Evolutionary conservation across 345 rosid species (phyloP).

Genomic region (Eucalyptus decipiens): DNA sequence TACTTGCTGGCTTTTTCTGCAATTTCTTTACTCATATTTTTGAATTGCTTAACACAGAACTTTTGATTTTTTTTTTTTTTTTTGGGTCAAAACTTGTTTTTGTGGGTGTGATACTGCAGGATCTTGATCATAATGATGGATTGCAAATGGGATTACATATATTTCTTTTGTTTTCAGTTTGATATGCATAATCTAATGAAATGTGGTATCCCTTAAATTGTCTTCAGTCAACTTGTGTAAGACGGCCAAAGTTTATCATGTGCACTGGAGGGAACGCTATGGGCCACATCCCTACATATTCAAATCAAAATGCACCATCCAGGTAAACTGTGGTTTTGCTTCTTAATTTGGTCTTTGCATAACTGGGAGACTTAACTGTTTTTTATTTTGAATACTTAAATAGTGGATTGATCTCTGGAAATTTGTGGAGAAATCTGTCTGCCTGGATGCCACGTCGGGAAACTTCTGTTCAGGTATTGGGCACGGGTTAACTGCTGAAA

Average conservation of each 20-base stretch:
- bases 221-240: conserved; percentile 61
- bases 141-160: neutral
- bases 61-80: neutral
- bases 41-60: neutral
- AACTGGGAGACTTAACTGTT: neutral
- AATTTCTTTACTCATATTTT: neutral
- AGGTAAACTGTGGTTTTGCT: conserved; percentile 24
- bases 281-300: conserved; percentile 58
- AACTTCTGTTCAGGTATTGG: conserved; percentile 49
- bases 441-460: conserved; percentile 84
- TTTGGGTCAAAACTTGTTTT: neutral
- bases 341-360: neutral
- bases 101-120: neutral
- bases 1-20: neutral
- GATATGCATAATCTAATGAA: neutral
- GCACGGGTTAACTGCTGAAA: neutral
- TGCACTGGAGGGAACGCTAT: conserved; percentile 79
- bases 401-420: conserved; percentile 75
- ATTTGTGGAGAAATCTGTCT: conserved; percentile 74
- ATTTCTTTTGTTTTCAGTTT: neutral
- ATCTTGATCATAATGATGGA: neutral
- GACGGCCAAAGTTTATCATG: conserved; percentile 83
- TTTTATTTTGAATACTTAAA: conserved; percentile 2
- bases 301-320: conserved; percentile 44
- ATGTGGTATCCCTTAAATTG: neutral